Evolutionary conservation across 1,284 basidiomycete genomes (phyloP), one percentile per base, ranked within the genome.

Genomic region (Tylopilus orsonianus): DNA sequence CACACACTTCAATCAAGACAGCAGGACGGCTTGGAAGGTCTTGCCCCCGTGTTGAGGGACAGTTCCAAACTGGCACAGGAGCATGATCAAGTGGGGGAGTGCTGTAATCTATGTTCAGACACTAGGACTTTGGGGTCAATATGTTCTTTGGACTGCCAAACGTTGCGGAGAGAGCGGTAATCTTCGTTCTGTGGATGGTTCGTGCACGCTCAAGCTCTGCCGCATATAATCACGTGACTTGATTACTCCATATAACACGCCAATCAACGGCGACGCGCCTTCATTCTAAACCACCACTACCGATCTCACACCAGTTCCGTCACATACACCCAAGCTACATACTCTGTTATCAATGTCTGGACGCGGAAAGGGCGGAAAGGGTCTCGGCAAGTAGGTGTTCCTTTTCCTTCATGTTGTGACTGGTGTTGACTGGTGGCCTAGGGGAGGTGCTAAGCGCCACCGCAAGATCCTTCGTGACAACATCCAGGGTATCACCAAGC

Each of bases 391-490:
- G 3, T 27, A 1, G 18, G 12, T n/a, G 2, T 40, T n/a, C n/a
- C n/a, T n/a, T n/a, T n/a, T n/a, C n/a, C n/a, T n/a, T n/a, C 13
- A 10, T 32, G 24, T 12, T 9, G 12, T 30, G 23, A 9, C 26
- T 47, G 14, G 51, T 36, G 41, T 40, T 39, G 22, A 7, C 13
- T 8, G 24, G 36, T 26, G 38, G 13, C 42, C 20, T 47, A 78
- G 67, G 80, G 80, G 83, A 53, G 82, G 81, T 64, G 83, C 83
- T 57, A 85, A 85, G 75, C 77, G 81, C 67, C 82, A 85, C 73
- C 77, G 82, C 60, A 82, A 82, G 73, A 80, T 84, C 55, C 70
- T 83, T 52, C 78, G 81, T 61, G 85, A 87, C 71, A 86, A 87
- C 75, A 85, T 86, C 68, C 83, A 85, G 72, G 72, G 72, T 75